These are phyloP conservation scores for Capsella bursapastoris DNA, from an alignment of 345 rosid species.

Conservation along the genomic window DNA sequence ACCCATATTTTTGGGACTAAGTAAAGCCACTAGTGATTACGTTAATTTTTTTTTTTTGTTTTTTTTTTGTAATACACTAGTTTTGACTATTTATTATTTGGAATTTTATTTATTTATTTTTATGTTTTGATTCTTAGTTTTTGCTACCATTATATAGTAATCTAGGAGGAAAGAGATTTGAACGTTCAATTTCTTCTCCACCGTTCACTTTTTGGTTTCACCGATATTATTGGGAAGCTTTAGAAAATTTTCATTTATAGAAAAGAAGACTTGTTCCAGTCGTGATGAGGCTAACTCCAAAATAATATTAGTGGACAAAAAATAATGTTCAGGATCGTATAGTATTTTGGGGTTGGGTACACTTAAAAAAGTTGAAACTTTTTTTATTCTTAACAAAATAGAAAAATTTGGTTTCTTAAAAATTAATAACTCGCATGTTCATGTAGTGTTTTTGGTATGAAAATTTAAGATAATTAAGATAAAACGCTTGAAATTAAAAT, in stretches of 20 bases:
- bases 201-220: background rate
- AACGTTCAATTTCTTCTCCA: conserved; percentile 15
- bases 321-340: too few species aligned
- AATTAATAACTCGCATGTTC: too few species aligned
- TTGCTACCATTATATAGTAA: conserved; percentile 29
- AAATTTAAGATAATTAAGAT: too few species aligned
- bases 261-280: background rate
- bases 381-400: too few species aligned
- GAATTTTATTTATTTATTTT: background rate
- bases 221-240: background rate
- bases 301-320: too few species aligned
- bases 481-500: too few species aligned
- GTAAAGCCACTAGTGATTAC: conserved; percentile 27
- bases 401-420: too few species aligned
- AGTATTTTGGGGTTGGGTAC: too few species aligned
- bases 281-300: background rate
- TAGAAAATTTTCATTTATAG: conserved; percentile 4
- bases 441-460: too few species aligned
- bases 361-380: too few species aligned
- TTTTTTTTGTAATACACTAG: conserved; percentile 21
- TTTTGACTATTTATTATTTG: conserved; percentile 1
- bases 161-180: conserved; percentile 2
- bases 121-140: conserved; percentile 20
- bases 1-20: conserved; percentile 29
- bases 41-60: background rate